Base-by-base conservation (phyloP, 1,284 basidiomycete species). In the Trichosporon sp. region DNA sequence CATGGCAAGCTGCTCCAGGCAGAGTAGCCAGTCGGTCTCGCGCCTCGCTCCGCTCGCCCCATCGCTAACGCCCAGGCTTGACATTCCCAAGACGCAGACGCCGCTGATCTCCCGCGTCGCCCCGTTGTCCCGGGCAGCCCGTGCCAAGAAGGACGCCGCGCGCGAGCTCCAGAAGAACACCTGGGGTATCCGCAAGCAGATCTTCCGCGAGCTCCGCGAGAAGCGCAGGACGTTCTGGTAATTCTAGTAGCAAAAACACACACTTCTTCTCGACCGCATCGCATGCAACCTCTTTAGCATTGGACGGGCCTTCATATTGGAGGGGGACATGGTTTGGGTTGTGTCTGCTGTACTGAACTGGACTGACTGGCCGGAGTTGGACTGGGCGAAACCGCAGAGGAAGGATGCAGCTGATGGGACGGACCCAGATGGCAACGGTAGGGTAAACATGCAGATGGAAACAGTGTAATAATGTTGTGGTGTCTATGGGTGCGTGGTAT, bases 211-310 rank as follows among this genome's bases (percentile, higher is more conserved):
- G 35, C 72, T 77, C 67, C 79, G 80, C 71, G 72, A 78, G 74
- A 76, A 75, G 70, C 77, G 81, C 72, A 83, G 77, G 76, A 74
- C 73, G 54, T 80, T 79, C 70, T 84, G 83, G 83, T 84, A 81
- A 75, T 54, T 12, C 40, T 14, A 10, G 37, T 38, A 38, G 10
- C 40, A 43, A 12, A 43, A 4, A 43, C 40, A 43, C 40, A 43
- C 40, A 4, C 3, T 43, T 43, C 40, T 56, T 68, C 43, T 26
- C 48, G 56, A 59, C 67, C 51, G 37, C 61, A 35, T 40, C 63
- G 35, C 68, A 69, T 56, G 32, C 19, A 56, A 26, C 54, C 54
- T 26, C 54, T 56, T 56, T 56, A 56, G 54, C 54, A 56, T 56
- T 26, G 56, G 56, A 61, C 56, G 4, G 8, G 40, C 10, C 40